A percentile compares a stretch with the other conserved stretches of the same genome.
Conservation (phyloP, 2,329 filamentous ascomycete genomes). For the Diaporthe sp. region DNA sequence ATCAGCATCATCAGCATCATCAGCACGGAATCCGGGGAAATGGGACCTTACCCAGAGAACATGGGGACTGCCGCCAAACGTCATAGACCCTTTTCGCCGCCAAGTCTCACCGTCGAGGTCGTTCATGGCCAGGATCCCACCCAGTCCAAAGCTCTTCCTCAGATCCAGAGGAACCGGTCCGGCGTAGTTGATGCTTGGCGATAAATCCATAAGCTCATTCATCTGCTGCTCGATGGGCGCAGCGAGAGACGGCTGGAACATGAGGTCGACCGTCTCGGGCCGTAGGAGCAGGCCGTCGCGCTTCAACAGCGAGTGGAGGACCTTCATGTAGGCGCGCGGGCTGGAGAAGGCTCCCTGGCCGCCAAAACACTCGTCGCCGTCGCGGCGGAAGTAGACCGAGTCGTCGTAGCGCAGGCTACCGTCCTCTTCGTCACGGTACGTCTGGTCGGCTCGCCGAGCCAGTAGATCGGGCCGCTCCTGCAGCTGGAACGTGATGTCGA, state of each 20-base stretch:
- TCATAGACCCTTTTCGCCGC: neutral
- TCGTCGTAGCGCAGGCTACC: neutral
- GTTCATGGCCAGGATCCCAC: neutral
- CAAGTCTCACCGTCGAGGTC: neutral
- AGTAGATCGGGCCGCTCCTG: neutral
- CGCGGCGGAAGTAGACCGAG: neutral
- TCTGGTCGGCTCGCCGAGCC: neutral
- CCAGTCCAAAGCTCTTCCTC: neutral
- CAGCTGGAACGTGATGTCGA: slow-evolving; percentile 1
- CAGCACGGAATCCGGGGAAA: neutral
- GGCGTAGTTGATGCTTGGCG: neutral
- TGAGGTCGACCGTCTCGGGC: slow-evolving; percentile 1
- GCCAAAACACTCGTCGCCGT: neutral
- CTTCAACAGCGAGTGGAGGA: slow-evolving; percentile 12
- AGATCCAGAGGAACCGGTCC: neutral
- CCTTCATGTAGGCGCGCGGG: neutral
- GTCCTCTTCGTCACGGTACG: neutral
- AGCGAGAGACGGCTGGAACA: neutral
- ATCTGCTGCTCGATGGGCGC: neutral
- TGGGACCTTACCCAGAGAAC: neutral
- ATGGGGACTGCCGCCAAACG: neutral
- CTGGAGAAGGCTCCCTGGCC: neutral
- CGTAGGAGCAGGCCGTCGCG: slow-evolving; percentile 1
- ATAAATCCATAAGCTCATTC: neutral
- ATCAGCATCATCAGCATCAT: neutral